These are phyloP conservation scores for Colletotrichum spaethianum DNA, from an alignment of 2,329 filamentous ascomycete species.

Conservation along the genomic window DNA sequence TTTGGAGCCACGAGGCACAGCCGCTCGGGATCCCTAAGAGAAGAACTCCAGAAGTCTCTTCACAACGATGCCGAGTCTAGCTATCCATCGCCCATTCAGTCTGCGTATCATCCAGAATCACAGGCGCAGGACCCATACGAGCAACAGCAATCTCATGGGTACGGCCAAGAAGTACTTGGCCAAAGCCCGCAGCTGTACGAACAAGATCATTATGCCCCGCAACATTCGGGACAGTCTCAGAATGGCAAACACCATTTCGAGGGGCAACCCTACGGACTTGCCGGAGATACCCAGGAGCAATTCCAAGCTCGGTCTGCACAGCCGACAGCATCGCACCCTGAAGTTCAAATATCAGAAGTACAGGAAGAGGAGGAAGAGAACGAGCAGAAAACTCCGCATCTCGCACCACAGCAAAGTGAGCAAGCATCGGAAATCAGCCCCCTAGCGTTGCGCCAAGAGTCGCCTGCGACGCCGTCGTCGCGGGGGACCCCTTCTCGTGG, in stretches of 20 bases:
- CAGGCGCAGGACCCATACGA: background rate
- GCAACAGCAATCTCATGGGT: background rate
- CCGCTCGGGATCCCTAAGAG: slow-evolving; percentile 30
- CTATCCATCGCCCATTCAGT: background rate
- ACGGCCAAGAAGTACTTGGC: background rate
- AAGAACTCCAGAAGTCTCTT: slow-evolving; percentile 19
- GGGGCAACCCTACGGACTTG: background rate
- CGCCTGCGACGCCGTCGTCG: slow-evolving; percentile 28
- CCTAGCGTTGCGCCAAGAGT: slow-evolving; percentile 39
- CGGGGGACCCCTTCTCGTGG: slow-evolving; percentile 41
- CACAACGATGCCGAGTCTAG: background rate
- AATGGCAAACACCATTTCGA: background rate
- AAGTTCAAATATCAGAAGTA: slow-evolving; percentile 22
- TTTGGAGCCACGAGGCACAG: slow-evolving; percentile 31
- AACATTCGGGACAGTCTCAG: background rate
- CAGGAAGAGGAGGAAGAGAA: slow-evolving; percentile 6
- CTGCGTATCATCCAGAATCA: background rate
- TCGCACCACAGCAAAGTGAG: slow-evolving; percentile 35
- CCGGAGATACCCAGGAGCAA: background rate
- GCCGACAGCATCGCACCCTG: background rate
- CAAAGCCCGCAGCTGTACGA: slow-evolving; percentile 4
- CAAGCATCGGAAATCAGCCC: slow-evolving; percentile 42
- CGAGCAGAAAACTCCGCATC: slow-evolving; percentile 39
- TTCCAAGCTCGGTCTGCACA: slow-evolving; percentile 5
- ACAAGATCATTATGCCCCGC: background rate